phyloP scores from a whole-genome alignment of 352 stramenopile genomes.

The Phytophthora sansomeana region DNA sequence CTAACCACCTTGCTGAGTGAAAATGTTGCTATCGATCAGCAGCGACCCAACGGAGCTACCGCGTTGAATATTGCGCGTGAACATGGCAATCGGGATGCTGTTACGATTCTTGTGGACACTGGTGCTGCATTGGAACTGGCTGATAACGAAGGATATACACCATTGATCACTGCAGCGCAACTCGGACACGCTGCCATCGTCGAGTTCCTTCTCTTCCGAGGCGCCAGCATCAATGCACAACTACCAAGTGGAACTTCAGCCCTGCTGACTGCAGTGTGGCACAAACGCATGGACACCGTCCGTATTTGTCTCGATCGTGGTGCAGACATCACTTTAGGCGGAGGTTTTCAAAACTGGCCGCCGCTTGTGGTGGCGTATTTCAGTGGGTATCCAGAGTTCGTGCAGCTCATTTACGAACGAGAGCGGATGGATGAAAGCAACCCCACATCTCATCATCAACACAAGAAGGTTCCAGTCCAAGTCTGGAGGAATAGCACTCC shows the following conservation, averaged over 20 bases:
- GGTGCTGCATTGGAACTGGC: too few species aligned
- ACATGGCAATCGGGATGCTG: too few species aligned
- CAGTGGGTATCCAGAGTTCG: slow-evolving; percentile 27
- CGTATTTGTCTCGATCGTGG: slow-evolving; percentile 26
- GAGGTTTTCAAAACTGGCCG: slow-evolving; percentile 28
- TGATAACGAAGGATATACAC: slow-evolving; percentile 21
- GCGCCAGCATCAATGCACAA: slow-evolving; percentile 1
- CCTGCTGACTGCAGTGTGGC: slow-evolving; percentile 18
- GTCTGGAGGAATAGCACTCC: neutral
- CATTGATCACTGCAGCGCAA: slow-evolving; percentile 25
- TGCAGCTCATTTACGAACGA: slow-evolving; percentile 28
- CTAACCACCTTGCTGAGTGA: slow-evolving; percentile 5
- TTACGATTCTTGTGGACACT: too few species aligned
- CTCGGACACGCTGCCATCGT: slow-evolving; percentile 18
- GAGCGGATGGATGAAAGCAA: neutral
- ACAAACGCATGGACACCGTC: slow-evolving; percentile 17
- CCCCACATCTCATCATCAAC: too few species aligned
- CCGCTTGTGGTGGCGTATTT: slow-evolving; percentile 26
- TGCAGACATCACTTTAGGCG: slow-evolving; percentile 22
- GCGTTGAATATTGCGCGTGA: too few species aligned
- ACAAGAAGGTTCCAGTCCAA: neutral
- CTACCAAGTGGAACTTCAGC: slow-evolving; percentile 19
- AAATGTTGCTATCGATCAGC: too few species aligned
- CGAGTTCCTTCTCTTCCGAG: slow-evolving; percentile 17
- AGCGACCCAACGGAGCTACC: slow-evolving; percentile 5